These are phyloP conservation scores for Macrophomina tecta DNA, from an alignment of 2,329 filamentous ascomycete genomes.

Conservation along the genomic window DNA sequence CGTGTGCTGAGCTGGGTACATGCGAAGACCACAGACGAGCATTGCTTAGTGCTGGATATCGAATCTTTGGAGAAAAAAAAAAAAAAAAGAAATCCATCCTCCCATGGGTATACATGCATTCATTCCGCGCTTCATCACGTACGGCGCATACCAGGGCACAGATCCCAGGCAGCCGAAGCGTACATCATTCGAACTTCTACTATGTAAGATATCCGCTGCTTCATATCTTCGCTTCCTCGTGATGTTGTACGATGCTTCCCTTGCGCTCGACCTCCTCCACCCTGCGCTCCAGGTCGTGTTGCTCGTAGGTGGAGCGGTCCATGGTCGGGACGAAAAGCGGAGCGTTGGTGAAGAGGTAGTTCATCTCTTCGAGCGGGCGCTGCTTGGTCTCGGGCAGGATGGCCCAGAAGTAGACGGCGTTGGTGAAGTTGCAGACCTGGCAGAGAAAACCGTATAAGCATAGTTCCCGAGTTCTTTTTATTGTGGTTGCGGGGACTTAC, in stretches of 20 bases:
- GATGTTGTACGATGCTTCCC: slow-evolving; percentile 34
- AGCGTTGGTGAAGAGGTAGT: slow-evolving; percentile 68
- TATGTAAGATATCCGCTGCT: background rate
- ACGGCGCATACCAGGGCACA: background rate
- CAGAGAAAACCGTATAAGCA: background rate
- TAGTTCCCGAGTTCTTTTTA: too few relatives aligned
- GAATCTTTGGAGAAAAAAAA: too few relatives aligned
- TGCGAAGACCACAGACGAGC: too few relatives aligned
- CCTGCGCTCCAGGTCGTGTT: slow-evolving; percentile 65
- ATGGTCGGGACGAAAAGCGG: slow-evolving; percentile 67
- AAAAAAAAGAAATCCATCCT: background rate
- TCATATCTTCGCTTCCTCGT: slow-evolving; percentile 15
- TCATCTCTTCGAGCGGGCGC: slow-evolving; percentile 72
- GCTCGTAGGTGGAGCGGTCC: slow-evolving; percentile 59
- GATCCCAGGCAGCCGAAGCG: background rate
- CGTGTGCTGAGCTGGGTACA: too few relatives aligned
- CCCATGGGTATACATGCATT: background rate
- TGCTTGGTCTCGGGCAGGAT: slow-evolving; percentile 70
- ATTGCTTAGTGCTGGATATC: too few relatives aligned
- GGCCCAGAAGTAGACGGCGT: slow-evolving; percentile 71
- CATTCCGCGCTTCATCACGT: background rate
- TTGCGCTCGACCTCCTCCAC: slow-evolving; percentile 65
- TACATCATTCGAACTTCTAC: background rate
- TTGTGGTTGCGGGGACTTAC: slow-evolving; percentile 40
- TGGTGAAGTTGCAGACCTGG: slow-evolving; percentile 70